A percentile compares a stretch with the other conserved stretches of the same genome.
phyloP scores from a whole-genome alignment of 2,329 filamentous ascomycete genomes.

The Ophiostoma fasciatum region DNA sequence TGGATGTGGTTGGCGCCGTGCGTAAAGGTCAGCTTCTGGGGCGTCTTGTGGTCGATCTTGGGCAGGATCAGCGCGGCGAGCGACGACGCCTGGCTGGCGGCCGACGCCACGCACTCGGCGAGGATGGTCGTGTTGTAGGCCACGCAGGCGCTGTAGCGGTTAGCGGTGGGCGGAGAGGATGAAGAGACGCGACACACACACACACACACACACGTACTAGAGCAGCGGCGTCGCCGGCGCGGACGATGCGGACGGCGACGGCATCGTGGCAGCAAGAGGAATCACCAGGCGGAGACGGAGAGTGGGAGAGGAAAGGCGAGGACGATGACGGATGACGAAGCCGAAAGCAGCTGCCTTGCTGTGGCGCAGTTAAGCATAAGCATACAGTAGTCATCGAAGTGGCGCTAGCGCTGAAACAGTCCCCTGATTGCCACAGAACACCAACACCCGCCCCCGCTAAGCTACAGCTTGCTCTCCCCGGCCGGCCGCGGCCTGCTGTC shows the following conservation, averaged over 20 bases:
- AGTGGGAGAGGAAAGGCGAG: not conserved
- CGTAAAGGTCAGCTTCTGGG: conserved; percentile 88
- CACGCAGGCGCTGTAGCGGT: conserved; percentile 61
- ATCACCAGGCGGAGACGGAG: not conserved
- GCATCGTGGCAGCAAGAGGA: not conserved
- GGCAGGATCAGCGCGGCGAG: conserved; percentile 90
- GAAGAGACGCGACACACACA: not conserved
- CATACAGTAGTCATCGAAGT: too few relatives aligned
- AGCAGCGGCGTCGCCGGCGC: conserved; percentile 9
- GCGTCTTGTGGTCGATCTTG: conserved; percentile 67
- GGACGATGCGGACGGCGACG: conserved; percentile 2
- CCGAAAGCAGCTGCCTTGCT: too few relatives aligned
- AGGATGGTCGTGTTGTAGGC: conserved; percentile 89
- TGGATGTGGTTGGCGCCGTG: conserved; percentile 88
- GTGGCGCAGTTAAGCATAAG: too few relatives aligned
- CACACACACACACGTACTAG: conserved; percentile 7
- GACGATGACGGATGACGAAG: too few relatives aligned
- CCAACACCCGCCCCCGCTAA: too few relatives aligned
- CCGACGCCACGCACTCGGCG: conserved; percentile 77
- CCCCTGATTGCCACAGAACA: too few relatives aligned
- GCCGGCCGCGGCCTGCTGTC: not conserved
- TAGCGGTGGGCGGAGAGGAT: conserved; percentile 2
- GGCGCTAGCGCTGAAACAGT: too few relatives aligned
- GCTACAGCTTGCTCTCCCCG: conserved; percentile 5
- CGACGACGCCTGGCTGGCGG: conserved; percentile 67